Base-by-base conservation (phyloP, 2,329 filamentous ascomycete genomes). In the Seiridium cupressi region DNA sequence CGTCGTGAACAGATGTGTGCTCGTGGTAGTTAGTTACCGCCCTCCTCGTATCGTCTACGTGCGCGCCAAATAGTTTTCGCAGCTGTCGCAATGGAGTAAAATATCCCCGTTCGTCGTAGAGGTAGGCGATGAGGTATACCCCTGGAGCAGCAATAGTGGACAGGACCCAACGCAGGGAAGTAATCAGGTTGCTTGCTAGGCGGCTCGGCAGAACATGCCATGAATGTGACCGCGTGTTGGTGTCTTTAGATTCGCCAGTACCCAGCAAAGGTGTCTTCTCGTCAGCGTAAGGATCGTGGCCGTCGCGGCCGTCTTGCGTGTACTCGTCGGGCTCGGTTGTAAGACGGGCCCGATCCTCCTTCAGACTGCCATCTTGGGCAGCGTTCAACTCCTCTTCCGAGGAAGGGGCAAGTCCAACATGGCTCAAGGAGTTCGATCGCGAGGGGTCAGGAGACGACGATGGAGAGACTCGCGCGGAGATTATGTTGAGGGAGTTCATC, bases 401-500 rank as follows among this genome's bases (percentile, higher is more conserved):
- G 49, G 66, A 59, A 47, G 63, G 63, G 55, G 78, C 77, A 53
- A 83, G 71, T 63, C 79, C 77, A 62, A 86, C 74, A 62, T 81
- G 82, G 67, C 79, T 79, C 69, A 87, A 77, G 35, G 86, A 88
- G 73, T 87, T 88, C 63, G 84, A 84, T 73, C 85, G 82, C 61
- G 85, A 82, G 59, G 84, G 81, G 49, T 74, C 72, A 40, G 84
- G 81, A 67, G 80, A 86, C 61, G 84, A 77, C 58, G 85, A 75
- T 66, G 86, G 84, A 68, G 86, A 87, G 74, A 93, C 91, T 79
- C 90, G 89, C 74, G 91, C 88, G 72, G 92, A 95, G 75, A 97
- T 87, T 76, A 97, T 92, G 80, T 95, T 96, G 81, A 97, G 83
- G 71, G 93, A 96, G 88, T 97, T 97, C 94, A 97, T 97, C 79